Conservation (phyloP, 805 yeast species). For the Candida vartiovaarae region DNA sequence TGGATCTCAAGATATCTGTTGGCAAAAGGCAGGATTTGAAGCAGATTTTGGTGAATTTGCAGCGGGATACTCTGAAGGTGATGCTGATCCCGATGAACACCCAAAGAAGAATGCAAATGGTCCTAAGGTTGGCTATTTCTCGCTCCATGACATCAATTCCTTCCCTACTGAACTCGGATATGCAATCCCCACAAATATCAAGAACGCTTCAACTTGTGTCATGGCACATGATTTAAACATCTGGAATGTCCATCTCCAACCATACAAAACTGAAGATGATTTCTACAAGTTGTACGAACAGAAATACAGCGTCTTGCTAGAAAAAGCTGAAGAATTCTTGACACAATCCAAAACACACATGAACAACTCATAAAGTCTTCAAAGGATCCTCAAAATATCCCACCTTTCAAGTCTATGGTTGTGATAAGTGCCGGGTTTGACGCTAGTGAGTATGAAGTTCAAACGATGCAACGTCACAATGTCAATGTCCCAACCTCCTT, state of each 20-base stretch:
- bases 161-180: constrained; percentile 78
- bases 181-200: constrained; percentile 63
- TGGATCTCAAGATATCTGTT: constrained; percentile 81
- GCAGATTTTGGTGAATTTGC: constrained; percentile 36
- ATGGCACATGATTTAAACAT: constrained; percentile 69
- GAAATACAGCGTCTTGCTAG: constrained; percentile 53
- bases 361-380: constrained; percentile 18
- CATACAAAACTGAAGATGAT: constrained; percentile 56
- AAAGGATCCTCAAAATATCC: constrained; percentile 13
- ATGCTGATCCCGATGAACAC: constrained; percentile 31
- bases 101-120: constrained; percentile 32
- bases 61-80: constrained; percentile 19
- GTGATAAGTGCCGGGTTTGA: constrained; percentile 86
- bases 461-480: constrained; percentile 80
- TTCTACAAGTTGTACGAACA: constrained; percentile 55
- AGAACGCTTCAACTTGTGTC: constrained; percentile 73
- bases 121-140: constrained; percentile 74
- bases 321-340: constrained; percentile 61
- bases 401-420: constrained; percentile 48
- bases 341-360: constrained; percentile 39
- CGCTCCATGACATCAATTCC: constrained; percentile 79
- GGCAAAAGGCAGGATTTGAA: constrained; percentile 66
- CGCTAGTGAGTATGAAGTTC: constrained; percentile 75
- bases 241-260: constrained; percentile 79
- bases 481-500: constrained; percentile 79